Evolutionary conservation across 1,284 basidiomycete genomes (phyloP).

Genomic region (Ceratobasidium sp.): DNA sequence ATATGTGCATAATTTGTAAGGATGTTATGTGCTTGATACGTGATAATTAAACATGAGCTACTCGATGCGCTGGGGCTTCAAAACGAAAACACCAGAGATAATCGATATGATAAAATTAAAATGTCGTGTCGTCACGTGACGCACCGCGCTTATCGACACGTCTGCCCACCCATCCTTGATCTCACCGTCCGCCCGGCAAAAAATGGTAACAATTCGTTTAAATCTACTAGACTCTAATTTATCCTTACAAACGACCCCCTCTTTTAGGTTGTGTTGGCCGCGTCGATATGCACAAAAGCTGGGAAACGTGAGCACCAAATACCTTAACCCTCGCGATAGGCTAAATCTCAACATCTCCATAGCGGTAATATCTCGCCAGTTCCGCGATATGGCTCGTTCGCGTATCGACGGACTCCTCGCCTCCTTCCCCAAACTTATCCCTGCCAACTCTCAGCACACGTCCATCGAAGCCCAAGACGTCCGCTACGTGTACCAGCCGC

Average conservation of each 20-base stretch:
- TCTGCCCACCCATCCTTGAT: conserved; percentile 7
- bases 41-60: neutral
- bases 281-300: conserved; percentile 93
- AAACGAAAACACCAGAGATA: neutral
- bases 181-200: neutral
- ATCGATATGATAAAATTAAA: neutral
- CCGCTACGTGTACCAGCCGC: conserved; percentile 97
- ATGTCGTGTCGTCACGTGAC: conserved; percentile 2
- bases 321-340: neutral
- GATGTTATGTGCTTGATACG: neutral
- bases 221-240: neutral
- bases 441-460: conserved; percentile 96
- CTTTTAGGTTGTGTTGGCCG: conserved; percentile 85
- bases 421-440: conserved; percentile 98
- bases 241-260: neutral
- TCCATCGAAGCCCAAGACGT: conserved; percentile 93
- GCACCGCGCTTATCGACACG: conserved; percentile 26
- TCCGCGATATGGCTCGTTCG: conserved; percentile 91
- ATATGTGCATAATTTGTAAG: neutral
- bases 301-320: conserved; percentile 78
- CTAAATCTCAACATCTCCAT: conserved; percentile 11
- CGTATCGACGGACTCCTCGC: conserved; percentile 95
- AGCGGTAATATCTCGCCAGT: conserved; percentile 98
- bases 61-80: neutral
- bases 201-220: neutral